phyloP scores from a whole-genome alignment of 1,139 yeast genomes.

The Kodamaea sp. region DNA sequence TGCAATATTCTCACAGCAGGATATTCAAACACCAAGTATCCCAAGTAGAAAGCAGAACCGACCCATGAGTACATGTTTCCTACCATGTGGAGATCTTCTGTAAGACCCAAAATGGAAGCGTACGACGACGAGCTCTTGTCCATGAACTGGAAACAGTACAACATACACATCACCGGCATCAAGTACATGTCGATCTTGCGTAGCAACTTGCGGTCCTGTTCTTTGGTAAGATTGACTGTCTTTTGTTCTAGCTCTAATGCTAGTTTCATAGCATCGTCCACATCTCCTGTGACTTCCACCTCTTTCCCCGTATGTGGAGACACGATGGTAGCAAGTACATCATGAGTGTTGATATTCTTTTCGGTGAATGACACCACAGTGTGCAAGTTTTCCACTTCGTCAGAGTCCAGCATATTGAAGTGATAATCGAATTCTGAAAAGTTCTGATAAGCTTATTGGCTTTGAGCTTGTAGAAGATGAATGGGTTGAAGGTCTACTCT shows the following conservation, averaged over 20 bases:
- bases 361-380: no score
- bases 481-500: no score
- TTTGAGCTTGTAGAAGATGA: no score
- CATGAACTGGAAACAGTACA: conserved; percentile 63
- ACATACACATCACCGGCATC: conserved; percentile 53
- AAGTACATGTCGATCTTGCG: conserved; percentile 54
- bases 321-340: no score
- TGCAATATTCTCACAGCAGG: conserved; percentile 8
- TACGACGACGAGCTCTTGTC: conserved; percentile 59
- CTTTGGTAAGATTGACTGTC: conserved; percentile 8
- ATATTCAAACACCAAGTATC: conserved; percentile 8
- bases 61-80: conserved; percentile 20
- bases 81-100: conserved; percentile 14
- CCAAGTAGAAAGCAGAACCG: conserved; percentile 17
- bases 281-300: no score
- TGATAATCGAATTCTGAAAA: no score
- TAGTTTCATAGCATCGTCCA: conserved; percentile 3
- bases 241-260: not conserved
- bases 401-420: no score
- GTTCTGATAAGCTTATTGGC: no score
- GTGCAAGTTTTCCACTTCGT: no score
- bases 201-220: conserved; percentile 24
- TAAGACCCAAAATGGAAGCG: conserved; percentile 59
- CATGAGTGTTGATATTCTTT: no score
- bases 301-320: no score